phyloP scores from a whole-genome alignment of 345 rosid species.

The Cochlearia excelsa region DNA sequence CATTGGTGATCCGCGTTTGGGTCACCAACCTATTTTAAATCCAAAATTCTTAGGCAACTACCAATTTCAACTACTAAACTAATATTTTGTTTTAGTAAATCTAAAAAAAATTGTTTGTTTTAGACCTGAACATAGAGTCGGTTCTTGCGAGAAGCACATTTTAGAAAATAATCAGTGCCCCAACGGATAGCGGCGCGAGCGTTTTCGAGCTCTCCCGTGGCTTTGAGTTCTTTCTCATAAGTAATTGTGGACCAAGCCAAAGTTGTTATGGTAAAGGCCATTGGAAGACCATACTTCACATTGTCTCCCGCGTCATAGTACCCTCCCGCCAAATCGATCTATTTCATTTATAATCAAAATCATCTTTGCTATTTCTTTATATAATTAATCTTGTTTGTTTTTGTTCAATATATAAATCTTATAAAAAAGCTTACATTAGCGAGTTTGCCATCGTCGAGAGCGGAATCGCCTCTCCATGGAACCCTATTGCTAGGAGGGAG shows the following conservation, averaged over 20 bases:
- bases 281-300: slow-evolving; percentile 83
- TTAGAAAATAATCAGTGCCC: slow-evolving; percentile 91
- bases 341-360: too few species aligned
- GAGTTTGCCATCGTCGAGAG: slow-evolving; percentile 70
- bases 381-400: too few species aligned
- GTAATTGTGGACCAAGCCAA: slow-evolving; percentile 63
- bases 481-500: slow-evolving; percentile 62
- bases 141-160: slow-evolving; percentile 46
- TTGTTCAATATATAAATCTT: not conserved
- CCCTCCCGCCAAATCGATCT: slow-evolving; percentile 84
- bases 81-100: too few species aligned
- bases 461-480: slow-evolving; percentile 92
- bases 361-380: too few species aligned
- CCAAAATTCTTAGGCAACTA: too few species aligned
- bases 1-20: slow-evolving; percentile 71
- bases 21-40: slow-evolving; percentile 59
- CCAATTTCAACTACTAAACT: too few species aligned
- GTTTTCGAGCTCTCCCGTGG: slow-evolving; percentile 53
- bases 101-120: not conserved
- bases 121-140: slow-evolving; percentile 68
- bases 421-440: slow-evolving; percentile 42
- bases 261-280: slow-evolving; percentile 90
- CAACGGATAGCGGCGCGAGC: slow-evolving; percentile 58
- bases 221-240: slow-evolving; percentile 48
- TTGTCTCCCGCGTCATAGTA: slow-evolving; percentile 95